Evolutionary conservation across 83 land plant genomes (phyloP).

Genomic region (Diphasiastrum complanatum): DNA sequence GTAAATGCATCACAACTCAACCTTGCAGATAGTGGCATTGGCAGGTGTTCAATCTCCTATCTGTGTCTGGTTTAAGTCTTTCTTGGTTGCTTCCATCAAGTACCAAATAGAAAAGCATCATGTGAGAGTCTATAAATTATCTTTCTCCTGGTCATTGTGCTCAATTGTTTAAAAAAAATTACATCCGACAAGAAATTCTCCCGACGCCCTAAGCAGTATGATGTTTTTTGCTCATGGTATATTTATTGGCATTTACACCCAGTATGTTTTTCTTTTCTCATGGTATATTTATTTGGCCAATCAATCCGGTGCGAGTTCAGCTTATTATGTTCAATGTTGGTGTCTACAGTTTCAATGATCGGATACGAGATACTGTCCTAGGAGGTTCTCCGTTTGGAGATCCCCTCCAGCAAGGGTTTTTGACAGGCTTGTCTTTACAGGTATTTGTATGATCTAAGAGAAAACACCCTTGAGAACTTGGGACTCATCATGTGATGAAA

Average conservation of each 20-base stretch:
- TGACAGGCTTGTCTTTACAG: slow-evolving; percentile 77
- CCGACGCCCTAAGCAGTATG: too few relatives aligned
- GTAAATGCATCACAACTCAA: slow-evolving; percentile 84
- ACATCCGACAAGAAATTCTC: too few relatives aligned
- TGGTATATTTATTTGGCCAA: too few relatives aligned
- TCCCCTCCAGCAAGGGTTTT: slow-evolving; percentile 89
- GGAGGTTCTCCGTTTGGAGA: slow-evolving; percentile 98
- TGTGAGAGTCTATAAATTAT: too few relatives aligned
- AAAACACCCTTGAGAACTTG: too few relatives aligned
- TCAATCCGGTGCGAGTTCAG: too few relatives aligned
- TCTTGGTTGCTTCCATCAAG: not conserved
- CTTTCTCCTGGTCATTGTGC: too few relatives aligned
- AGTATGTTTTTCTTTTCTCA: not conserved
- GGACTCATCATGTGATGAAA: too few relatives aligned
- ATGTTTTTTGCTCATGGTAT: too few relatives aligned
- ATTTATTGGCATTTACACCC: not conserved
- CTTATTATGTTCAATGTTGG: not conserved
- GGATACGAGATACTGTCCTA: slow-evolving; percentile 78
- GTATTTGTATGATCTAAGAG: too few relatives aligned
- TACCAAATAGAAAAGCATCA: too few relatives aligned
- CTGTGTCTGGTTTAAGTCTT: not conserved
- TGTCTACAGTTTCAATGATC: slow-evolving; percentile 80
- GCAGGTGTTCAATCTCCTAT: slow-evolving; percentile 46
- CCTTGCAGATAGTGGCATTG: slow-evolving; percentile 83
- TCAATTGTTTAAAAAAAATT: too few relatives aligned